Percentiles rank a stretch among this genome's conserved stretches.
These are phyloP conservation scores for Spiromastix sp. DNA, from an alignment of 2,329 filamentous ascomycete species.

Conservation along the genomic window DNA sequence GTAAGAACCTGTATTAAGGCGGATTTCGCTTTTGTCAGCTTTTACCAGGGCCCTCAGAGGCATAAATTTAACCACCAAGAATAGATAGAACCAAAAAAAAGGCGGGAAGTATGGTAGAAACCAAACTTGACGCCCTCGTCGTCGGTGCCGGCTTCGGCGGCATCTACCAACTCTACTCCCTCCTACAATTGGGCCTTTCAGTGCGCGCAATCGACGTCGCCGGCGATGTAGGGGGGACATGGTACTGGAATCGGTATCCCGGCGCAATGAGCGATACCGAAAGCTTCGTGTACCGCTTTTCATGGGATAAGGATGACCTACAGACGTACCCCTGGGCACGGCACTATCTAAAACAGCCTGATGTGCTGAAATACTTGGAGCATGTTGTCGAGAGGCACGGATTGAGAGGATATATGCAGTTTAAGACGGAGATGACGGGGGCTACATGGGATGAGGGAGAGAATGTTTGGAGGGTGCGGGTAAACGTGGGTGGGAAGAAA, in stretches of 20 bases:
- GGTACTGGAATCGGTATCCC: conserved; percentile 48
- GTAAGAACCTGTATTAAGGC: too few relatives aligned
- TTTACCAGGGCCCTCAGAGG: too few relatives aligned
- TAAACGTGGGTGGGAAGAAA: not conserved
- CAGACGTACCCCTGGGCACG: conserved; percentile 35
- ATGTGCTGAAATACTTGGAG: conserved; percentile 38
- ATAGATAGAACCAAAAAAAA: too few relatives aligned
- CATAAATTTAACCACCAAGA: too few relatives aligned
- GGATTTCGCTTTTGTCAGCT: too few relatives aligned
- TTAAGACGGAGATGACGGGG: not conserved
- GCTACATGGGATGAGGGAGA: not conserved
- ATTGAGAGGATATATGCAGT: not conserved
- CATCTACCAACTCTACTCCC: conserved; percentile 41
- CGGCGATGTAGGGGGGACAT: conserved; percentile 41
- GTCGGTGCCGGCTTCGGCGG: conserved; percentile 26
- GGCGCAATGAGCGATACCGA: conserved; percentile 46
- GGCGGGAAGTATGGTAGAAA: too few relatives aligned
- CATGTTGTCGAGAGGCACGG: conserved; percentile 32
- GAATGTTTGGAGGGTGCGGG: conserved; percentile 1
- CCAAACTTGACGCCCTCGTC: conserved; percentile 16
- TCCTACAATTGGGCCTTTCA: conserved; percentile 41
- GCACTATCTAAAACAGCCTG: conserved; percentile 20
- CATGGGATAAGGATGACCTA: conserved; percentile 10
- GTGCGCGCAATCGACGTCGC: conserved; percentile 44
- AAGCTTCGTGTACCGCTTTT: conserved; percentile 44